Evolutionary conservation across 2,329 filamentous ascomycete species (phyloP), one percentile per base, ranked within the genome.

Genomic region (Fonsecaea monophora): DNA sequence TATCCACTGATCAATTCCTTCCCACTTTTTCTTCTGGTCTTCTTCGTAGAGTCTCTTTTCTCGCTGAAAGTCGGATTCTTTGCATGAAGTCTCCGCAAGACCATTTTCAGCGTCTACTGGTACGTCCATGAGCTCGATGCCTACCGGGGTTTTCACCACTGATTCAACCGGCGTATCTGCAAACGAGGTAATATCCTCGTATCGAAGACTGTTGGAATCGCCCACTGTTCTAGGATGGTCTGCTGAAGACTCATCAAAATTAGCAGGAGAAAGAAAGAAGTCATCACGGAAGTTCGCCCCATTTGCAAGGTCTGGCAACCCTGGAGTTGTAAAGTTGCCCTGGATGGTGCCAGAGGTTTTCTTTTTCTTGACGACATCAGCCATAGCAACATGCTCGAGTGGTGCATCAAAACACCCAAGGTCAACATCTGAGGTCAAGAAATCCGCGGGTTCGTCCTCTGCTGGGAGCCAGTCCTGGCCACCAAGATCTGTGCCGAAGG

Each of bases 1-100:
- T 38, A 82, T 57, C 53, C 72, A 71, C 50, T 75, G 74, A 55
- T 78, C 79, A 30, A 81, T 74, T 34, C 76, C 78, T 30, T 78
- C 75, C 78, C 78, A 80, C 56, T 64, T 71, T 32, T 59, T 67
- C 60, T 65, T 69, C 60, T 73, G 67, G 25, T 71, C 60, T 48
- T 71, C 70, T 18, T 72, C 66, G 37, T 67, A 65, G 45, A 66
- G 34, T 56, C 58, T 48, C 54, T 61, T 25, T 37, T 69, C 54
- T 18, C 66, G 42, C 53, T 71, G 58, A 13, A 61, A 55, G 42
- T 64, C 60, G 1, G 53, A 64, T 56, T 70, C 67, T 21, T 62
- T 48, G 34, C 21, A 32, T 13, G 4, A 8, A 21, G 25, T 53
- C 13, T 34, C 45, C 48, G 12, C 35, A 10, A 37, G 10, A n/a